A percentile compares a stretch with the other conserved stretches of the same genome.
These are phyloP conservation scores for Penicillium silybi DNA, from an alignment of 495 filamentous ascomycete species.

Conservation along the genomic window DNA sequence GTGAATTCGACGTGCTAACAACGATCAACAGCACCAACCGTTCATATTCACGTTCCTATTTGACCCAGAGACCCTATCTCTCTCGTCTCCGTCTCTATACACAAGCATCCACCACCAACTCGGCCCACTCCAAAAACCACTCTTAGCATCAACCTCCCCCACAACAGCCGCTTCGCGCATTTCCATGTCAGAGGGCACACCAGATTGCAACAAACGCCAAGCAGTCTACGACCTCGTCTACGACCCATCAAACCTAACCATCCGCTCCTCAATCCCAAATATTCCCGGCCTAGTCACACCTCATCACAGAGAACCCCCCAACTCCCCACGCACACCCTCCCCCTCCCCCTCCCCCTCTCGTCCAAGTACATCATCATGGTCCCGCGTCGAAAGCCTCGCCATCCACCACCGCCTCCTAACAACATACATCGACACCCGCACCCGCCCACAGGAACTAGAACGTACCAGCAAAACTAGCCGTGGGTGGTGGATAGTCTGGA, in stretches of 20 bases:
- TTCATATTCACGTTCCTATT: conserved; percentile 94
- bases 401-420: conserved; percentile 82
- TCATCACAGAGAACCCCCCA: conserved; percentile 7
- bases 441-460: conserved; percentile 62
- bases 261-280: conserved; percentile 84
- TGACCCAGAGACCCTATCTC: conserved; percentile 59
- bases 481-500: conserved; percentile 98
- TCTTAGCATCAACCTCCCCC: conserved; percentile 63
- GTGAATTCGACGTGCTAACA: not conserved
- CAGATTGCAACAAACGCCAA: conserved; percentile 31
- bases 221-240: conserved; percentile 82
- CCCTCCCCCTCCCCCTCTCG: conserved; percentile 66
- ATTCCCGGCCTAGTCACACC: conserved; percentile 62
- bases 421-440: conserved; percentile 62
- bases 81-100: conserved; percentile 70
- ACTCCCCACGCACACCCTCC: conserved; percentile 52
- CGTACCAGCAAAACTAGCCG: conserved; percentile 86
- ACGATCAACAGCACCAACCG: conserved; percentile 55
- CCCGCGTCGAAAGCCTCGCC: conserved; percentile 83
- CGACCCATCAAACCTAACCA: conserved; percentile 69
- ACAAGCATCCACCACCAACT: conserved; percentile 78
- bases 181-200: conserved; percentile 23
- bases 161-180: conserved; percentile 47
- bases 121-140: conserved; percentile 66
- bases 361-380: conserved; percentile 48